Base-by-base conservation (phyloP, 805 yeast species). In the Yarrowia deformans region DNA sequence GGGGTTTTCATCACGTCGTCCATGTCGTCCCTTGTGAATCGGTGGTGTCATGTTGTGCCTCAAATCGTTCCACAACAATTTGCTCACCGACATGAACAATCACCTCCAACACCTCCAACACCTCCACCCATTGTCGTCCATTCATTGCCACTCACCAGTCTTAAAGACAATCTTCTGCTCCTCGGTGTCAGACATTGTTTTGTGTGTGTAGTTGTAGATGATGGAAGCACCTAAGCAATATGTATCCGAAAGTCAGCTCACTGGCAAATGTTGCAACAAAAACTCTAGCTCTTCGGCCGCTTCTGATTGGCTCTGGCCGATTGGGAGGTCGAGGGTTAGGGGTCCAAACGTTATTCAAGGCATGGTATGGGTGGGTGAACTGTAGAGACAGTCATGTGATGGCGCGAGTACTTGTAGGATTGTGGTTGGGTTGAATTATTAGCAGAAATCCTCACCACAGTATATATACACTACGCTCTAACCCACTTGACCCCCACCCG, bases 161-260 rank as follows among this genome's bases (percentile, higher is more conserved):
- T 60, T 60, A 60, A 60, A 60, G 66, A 60, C 66, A 60, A 60
- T 34, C 66, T 60, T 42, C 66, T 60, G 66, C 66, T 60, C 66
- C 34, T 60, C 66, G 66, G 66, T 43, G 45, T 60, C 66, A 45
- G 66, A 60, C 66, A 60, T 60, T 56, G 63, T 60, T 45, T 58
- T 18, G 50, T 60, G 66, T 56, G 63, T 56, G 63, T 54, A 42
- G 63, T 40, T 60, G 66, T 60, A 60, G 66, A 60, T 60, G 66
- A 60, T 45, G 63, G 66, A 60, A 60, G 66, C 64, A 42, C 52
- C 50, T 34, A 29, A 43, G 66, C 63, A 60, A 45, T 60, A 60
- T 60, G 66, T 60, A 60, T 43, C 42, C 52, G 52, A 60, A 60
- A 60, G 66, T 60, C 66, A 60, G 66, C 66, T 60, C 66, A 60